Conservation (phyloP, 2,329 filamentous ascomycete species). For the Mycosphaerelloides madeirae region DNA sequence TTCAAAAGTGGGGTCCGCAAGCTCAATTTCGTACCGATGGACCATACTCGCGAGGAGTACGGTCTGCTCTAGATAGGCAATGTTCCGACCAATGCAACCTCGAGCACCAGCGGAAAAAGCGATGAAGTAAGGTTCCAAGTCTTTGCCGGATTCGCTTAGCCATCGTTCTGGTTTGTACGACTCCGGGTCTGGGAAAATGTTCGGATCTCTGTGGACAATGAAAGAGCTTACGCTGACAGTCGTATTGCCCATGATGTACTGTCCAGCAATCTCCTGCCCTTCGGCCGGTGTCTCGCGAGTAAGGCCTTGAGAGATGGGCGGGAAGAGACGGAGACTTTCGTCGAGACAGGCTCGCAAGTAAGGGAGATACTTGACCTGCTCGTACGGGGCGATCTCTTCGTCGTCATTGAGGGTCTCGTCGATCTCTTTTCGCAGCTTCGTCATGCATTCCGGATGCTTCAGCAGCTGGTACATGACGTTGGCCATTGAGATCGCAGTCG, state of each 20-base stretch:
- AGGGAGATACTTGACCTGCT: conserved; percentile 17
- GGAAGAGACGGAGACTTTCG: conserved; percentile 17
- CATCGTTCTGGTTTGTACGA: conserved; percentile 16
- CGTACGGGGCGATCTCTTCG: conserved; percentile 38
- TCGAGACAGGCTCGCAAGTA: conserved; percentile 21
- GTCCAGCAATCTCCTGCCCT: conserved; percentile 15
- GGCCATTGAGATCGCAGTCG: conserved; percentile 39
- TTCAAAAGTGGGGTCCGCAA: conserved; percentile 34
- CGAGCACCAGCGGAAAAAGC: conserved; percentile 35
- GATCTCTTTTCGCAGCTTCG: conserved; percentile 17
- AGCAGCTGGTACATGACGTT: conserved; percentile 39
- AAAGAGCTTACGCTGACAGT: conserved; percentile 17
- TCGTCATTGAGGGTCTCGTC: conserved; percentile 39
- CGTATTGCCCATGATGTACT: conserved; percentile 12
- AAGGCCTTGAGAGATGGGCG: conserved; percentile 14
- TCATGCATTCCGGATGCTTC: conserved; percentile 33
- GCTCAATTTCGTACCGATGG: conserved; percentile 37
- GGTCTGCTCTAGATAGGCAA: conserved; percentile 30
- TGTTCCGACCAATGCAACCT: conserved; percentile 33
- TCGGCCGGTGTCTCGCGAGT: conserved; percentile 15
- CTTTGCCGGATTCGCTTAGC: conserved; percentile 19
- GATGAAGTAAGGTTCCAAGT: conserved; percentile 17
- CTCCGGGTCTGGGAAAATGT: conserved; percentile 30
- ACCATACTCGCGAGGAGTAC: conserved; percentile 27
- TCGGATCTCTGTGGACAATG: conserved; percentile 22